These are phyloP conservation scores for Phytophthora chlamydospora DNA, from an alignment of 352 stramenopile genomes.

Conservation along the genomic window DNA sequence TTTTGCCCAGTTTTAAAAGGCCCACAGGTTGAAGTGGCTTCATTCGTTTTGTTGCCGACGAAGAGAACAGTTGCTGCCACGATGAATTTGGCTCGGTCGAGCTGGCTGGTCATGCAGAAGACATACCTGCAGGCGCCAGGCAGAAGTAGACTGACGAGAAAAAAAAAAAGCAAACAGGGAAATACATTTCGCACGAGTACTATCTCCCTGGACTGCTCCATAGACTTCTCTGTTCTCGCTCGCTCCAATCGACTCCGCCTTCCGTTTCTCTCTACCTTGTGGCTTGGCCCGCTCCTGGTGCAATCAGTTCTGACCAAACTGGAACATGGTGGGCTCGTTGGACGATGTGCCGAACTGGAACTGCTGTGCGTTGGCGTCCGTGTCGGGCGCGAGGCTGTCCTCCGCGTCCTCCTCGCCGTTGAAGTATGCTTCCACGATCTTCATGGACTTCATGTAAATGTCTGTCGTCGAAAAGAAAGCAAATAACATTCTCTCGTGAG, in stretches of 20 bases:
- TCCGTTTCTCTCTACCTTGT: constrained; percentile 34
- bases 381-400: constrained; percentile 73
- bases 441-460: constrained; percentile 94
- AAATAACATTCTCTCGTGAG: neutral
- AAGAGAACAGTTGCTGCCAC: no score
- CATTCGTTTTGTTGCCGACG: neutral
- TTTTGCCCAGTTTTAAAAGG: no score
- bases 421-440: constrained; percentile 98
- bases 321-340: constrained; percentile 80
- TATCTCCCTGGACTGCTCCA: constrained; percentile 34
- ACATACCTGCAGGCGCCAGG: constrained; percentile 1
- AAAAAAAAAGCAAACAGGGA: constrained; percentile 42
- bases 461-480: constrained; percentile 40
- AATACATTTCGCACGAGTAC: constrained; percentile 40
- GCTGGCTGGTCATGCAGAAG: constrained; percentile 11
- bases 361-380: constrained; percentile 75
- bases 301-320: constrained; percentile 80
- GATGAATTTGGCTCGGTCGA: no score
- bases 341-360: constrained; percentile 78
- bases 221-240: constrained; percentile 29
- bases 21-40: no score
- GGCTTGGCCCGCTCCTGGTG: constrained; percentile 8
- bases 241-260: constrained; percentile 22
- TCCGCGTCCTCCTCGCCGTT: constrained; percentile 98
- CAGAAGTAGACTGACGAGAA: no score